phyloP scores from a whole-genome alignment of 768 basidiomycete genomes.

The Lactarius pseudohatsudake region DNA sequence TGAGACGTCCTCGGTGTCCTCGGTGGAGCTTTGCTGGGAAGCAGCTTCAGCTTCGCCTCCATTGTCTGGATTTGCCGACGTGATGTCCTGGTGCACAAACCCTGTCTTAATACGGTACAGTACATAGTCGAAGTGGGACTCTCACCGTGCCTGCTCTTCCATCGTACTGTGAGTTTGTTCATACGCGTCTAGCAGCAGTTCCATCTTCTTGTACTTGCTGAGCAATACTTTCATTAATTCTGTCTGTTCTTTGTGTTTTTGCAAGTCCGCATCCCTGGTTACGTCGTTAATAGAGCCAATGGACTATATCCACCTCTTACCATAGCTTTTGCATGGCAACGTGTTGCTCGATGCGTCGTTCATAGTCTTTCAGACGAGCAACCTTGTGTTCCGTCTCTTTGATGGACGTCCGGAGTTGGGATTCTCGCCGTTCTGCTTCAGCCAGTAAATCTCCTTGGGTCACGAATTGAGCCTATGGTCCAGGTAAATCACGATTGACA shows the following conservation, averaged over 20 bases:
- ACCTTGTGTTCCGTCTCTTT: conserved; percentile 83
- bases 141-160: conserved; percentile 61
- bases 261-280: conserved; percentile 73
- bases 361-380: conserved; percentile 78
- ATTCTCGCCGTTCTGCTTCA: conserved; percentile 68
- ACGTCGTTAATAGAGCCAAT: neutral
- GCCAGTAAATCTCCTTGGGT: conserved; percentile 69
- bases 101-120: conserved; percentile 9
- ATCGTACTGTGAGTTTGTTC: conserved; percentile 52
- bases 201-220: conserved; percentile 63
- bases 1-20: conserved; percentile 18
- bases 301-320: conserved; percentile 38
- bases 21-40: conserved; percentile 33
- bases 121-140: conserved; percentile 1
- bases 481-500: conserved; percentile 8
- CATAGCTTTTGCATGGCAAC: conserved; percentile 75
- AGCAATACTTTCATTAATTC: conserved; percentile 57
- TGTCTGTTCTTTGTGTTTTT: conserved; percentile 63
- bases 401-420: conserved; percentile 68
- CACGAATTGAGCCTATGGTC: conserved; percentile 57
- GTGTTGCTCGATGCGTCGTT: conserved; percentile 82
- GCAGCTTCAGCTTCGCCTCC: conserved; percentile 53
- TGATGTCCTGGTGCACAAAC: conserved; percentile 42
- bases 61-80: conserved; percentile 62
- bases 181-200: conserved; percentile 58